A percentile compares a stretch with the other conserved stretches of the same genome.
Conservation (phyloP, 495 filamentous ascomycete species). For the Neurospora sp. region DNA sequence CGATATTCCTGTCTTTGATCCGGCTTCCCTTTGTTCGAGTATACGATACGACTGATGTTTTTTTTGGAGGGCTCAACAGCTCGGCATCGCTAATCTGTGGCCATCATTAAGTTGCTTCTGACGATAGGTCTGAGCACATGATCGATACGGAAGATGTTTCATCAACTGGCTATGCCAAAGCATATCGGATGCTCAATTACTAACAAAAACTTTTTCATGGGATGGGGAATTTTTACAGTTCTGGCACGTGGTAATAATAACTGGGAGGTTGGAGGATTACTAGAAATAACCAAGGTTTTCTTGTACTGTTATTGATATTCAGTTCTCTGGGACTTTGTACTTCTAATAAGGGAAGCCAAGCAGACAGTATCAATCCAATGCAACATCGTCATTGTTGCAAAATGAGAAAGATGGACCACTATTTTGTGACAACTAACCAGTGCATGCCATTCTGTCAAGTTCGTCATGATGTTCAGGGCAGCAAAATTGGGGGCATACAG, state of each 20-base stretch:
- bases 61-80: constrained; percentile 11
- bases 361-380: constrained; percentile 16
- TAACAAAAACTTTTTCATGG: constrained; percentile 4
- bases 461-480: background rate
- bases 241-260: constrained; percentile 15
- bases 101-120: constrained; percentile 19
- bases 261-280: constrained; percentile 13
- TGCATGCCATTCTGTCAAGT: background rate
- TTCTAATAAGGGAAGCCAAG: constrained; percentile 12
- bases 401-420: background rate
- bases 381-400: constrained; percentile 6
- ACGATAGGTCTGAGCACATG: constrained; percentile 11
- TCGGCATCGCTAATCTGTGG: constrained; percentile 19
- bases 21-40: constrained; percentile 6
- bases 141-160: constrained; percentile 15
- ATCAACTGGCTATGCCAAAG: background rate
- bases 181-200: background rate
- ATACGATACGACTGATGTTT: constrained; percentile 10
- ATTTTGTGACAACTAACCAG: background rate
- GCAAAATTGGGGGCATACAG: background rate
- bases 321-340: constrained; percentile 8
- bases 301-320: constrained; percentile 21
- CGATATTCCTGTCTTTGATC: background rate
- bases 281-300: constrained; percentile 10
- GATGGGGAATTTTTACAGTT: constrained; percentile 15